These are phyloP conservation scores for Agrocybe chaxingu DNA, from an alignment of 768 basidiomycete genomes.

Conservation along the genomic window DNA sequence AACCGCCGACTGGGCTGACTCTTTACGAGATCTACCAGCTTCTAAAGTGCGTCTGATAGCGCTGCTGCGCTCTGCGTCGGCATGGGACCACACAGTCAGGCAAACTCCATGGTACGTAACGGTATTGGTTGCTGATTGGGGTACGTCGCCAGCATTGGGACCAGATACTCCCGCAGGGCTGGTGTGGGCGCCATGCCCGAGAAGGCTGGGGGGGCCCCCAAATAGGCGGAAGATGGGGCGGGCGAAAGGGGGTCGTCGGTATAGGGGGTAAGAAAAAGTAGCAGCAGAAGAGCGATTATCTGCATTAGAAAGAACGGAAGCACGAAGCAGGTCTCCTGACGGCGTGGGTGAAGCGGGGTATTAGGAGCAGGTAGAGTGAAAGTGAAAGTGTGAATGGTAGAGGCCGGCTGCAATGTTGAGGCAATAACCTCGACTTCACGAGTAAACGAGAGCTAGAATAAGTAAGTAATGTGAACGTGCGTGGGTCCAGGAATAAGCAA, in stretches of 20 bases:
- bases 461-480: constrained; percentile 2
- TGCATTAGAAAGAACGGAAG: constrained; percentile 66
- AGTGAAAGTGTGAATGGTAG: constrained; percentile 89
- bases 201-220: constrained; percentile 72
- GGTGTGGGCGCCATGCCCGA: constrained; percentile 43
- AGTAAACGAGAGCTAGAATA: constrained; percentile 75
- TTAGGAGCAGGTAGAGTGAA: constrained; percentile 79
- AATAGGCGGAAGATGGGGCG: constrained; percentile 79
- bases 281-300: constrained; percentile 66
- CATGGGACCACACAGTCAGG: constrained; percentile 94
- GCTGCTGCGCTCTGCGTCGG: constrained; percentile 80
- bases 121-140: constrained; percentile 35
- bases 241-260: constrained; percentile 72
- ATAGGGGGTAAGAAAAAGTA: constrained; percentile 75
- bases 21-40: constrained; percentile 73
- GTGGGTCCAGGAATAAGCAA: constrained; percentile 7
- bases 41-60: constrained; percentile 85
- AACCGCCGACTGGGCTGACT: constrained; percentile 72
- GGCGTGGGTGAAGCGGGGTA: constrained; percentile 72
- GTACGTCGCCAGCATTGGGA: constrained; percentile 29
- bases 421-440: constrained; percentile 94
- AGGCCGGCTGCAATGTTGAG: constrained; percentile 90
- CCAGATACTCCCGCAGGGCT: constrained; percentile 27
- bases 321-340: constrained; percentile 68
- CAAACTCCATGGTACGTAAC: constrained; percentile 89